These are phyloP conservation scores for Aspergillus uvarum DNA, from an alignment of 2,329 filamentous ascomycete genomes.

Conservation along the genomic window DNA sequence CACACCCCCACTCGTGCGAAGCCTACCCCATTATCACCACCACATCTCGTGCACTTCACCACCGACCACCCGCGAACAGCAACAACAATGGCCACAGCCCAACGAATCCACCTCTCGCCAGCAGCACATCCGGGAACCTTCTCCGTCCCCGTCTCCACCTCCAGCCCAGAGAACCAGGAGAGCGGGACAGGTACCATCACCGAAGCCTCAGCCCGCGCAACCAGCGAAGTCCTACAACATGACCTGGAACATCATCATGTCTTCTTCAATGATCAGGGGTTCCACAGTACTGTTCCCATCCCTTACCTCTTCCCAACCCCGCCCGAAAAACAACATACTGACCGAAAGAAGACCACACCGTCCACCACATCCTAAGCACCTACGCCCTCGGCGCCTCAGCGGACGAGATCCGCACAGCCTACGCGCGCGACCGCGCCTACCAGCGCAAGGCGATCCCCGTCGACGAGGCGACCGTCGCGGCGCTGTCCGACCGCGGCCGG, in stretches of 20 bases:
- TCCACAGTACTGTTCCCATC: slow-evolving; percentile 57
- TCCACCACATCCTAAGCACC: slow-evolving; percentile 72
- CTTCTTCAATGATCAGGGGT: slow-evolving; percentile 73
- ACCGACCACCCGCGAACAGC: background rate
- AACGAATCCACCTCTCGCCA: slow-evolving; percentile 47
- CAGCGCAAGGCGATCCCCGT: slow-evolving; percentile 58
- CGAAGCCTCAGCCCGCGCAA: slow-evolving; percentile 60
- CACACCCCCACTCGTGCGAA: no score
- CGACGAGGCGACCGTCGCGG: slow-evolving; percentile 53
- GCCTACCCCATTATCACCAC: background rate
- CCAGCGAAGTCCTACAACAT: slow-evolving; percentile 69
- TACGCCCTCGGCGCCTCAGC: slow-evolving; percentile 71
- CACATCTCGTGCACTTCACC: background rate
- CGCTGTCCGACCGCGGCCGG: slow-evolving; percentile 57
- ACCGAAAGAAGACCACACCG: slow-evolving; percentile 63
- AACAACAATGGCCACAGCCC: slow-evolving; percentile 50
- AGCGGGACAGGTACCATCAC: slow-evolving; percentile 33
- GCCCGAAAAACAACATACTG: background rate
- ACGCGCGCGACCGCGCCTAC: slow-evolving; percentile 64
- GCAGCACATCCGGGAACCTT: slow-evolving; percentile 48
- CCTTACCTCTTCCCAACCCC: background rate
- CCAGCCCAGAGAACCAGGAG: no score
- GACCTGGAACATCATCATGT: slow-evolving; percentile 74
- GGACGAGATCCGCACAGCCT: slow-evolving; percentile 61
- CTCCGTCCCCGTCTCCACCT: slow-evolving; percentile 26